Evolutionary conservation across 1,139 yeast species (phyloP).

Genomic region (Candida tetrigidarum): DNA sequence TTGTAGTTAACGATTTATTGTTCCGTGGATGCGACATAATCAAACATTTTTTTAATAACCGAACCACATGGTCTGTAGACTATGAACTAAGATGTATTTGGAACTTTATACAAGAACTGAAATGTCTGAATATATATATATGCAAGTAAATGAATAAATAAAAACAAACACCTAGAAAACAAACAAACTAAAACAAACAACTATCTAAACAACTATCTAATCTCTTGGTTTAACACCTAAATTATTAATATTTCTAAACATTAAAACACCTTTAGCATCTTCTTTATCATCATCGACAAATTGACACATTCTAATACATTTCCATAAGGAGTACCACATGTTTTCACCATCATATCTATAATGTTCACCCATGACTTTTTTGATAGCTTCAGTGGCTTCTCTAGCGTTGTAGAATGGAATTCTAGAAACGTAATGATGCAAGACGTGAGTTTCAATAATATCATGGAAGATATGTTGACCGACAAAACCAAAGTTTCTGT

Average conservation of each 20-base stretch:
- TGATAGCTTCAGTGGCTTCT: conserved; percentile 77
- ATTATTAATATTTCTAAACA: conserved; percentile 62
- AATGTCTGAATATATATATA: background rate
- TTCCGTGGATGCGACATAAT: too few species aligned
- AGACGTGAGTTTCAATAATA: conserved; percentile 87
- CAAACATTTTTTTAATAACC: too few species aligned
- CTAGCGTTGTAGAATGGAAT: conserved; percentile 88
- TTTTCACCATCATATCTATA: conserved; percentile 69
- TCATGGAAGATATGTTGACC: conserved; percentile 86
- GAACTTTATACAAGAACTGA: background rate
- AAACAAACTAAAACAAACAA: background rate
- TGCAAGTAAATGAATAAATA: background rate
- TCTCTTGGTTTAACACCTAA: conserved; percentile 50
- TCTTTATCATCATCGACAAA: conserved; percentile 73
- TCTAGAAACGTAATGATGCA: conserved; percentile 84
- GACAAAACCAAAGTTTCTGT: conserved; percentile 80
- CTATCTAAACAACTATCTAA: conserved; percentile 16
- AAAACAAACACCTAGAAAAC: conserved; percentile 11
- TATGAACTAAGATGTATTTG: too few species aligned
- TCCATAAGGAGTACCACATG: conserved; percentile 78
- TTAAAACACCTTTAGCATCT: conserved; percentile 61
- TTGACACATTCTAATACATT: conserved; percentile 72
- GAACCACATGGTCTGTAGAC: too few species aligned
- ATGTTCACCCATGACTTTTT: conserved; percentile 82
- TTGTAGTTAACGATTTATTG: background rate